Conservation (phyloP, 1,139 yeast species). For the Geotrichum carabidarum region DNA sequence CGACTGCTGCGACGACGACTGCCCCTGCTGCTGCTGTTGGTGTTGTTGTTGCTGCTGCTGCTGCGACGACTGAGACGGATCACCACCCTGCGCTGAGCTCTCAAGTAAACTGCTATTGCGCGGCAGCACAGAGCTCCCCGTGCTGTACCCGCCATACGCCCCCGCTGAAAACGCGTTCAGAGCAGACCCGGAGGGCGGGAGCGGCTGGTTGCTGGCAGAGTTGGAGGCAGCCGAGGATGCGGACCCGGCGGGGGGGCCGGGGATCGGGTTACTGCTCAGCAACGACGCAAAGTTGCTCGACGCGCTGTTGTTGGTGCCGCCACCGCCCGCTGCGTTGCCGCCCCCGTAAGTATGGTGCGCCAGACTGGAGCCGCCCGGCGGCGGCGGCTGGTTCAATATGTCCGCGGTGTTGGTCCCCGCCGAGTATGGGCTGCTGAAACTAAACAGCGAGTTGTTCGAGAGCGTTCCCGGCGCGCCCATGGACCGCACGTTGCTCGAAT, state of each 20-base stretch:
- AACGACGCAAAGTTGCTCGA: background rate
- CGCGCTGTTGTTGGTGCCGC: background rate
- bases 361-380: background rate
- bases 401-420: background rate
- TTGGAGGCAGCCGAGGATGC: background rate
- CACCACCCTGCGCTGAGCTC: background rate
- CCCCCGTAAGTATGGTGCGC: background rate
- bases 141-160: background rate
- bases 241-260: too few species aligned
- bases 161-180: background rate
- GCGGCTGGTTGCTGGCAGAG: background rate
- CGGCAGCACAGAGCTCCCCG: background rate
- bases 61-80: background rate
- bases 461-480: background rate
- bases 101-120: background rate
- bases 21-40: background rate
- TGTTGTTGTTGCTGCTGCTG: background rate
- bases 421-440: background rate
- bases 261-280: background rate
- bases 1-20: background rate
- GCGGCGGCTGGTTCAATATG: background rate
- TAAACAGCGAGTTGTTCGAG: background rate
- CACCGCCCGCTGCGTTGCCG: background rate
- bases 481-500: background rate
- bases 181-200: background rate